Conservation (phyloP, 176 grass and related monocot species). For the Oryza glumipatula region DNA sequence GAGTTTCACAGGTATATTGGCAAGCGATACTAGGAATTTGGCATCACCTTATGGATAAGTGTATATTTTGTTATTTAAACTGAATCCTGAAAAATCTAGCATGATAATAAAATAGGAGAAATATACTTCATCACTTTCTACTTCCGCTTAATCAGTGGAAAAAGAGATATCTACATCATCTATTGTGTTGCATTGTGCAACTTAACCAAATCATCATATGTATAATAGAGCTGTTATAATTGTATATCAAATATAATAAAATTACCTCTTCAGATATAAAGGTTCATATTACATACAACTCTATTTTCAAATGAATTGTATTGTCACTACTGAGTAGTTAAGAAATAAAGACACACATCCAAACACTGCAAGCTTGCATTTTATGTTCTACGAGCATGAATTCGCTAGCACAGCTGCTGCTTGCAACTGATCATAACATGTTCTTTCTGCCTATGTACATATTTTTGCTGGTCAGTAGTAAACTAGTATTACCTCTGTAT, state of each 20-base stretch:
- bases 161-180: background rate
- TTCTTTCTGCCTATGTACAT: background rate
- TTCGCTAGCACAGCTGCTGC: background rate
- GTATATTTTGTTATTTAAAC: background rate
- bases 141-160: background rate
- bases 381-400: background rate
- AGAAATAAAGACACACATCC: background rate
- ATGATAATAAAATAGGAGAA: background rate
- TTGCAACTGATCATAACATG: conserved; percentile 27
- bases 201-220: background rate
- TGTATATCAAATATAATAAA: background rate
- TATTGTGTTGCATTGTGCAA: background rate
- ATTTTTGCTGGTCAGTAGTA: background rate
- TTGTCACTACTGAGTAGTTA: background rate
- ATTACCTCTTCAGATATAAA: background rate
- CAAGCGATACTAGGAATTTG: background rate
- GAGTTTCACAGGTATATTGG: no score
- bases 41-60: background rate
- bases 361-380: background rate
- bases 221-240: background rate
- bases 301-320: background rate
- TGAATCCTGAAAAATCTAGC: background rate
- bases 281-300: background rate
- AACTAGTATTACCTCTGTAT: background rate
- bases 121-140: background rate